Evolutionary conservation across 129 eudicot genomes (phyloP), one percentile per base, ranked within the genome.

Genomic region (Escallonia rubra): DNA sequence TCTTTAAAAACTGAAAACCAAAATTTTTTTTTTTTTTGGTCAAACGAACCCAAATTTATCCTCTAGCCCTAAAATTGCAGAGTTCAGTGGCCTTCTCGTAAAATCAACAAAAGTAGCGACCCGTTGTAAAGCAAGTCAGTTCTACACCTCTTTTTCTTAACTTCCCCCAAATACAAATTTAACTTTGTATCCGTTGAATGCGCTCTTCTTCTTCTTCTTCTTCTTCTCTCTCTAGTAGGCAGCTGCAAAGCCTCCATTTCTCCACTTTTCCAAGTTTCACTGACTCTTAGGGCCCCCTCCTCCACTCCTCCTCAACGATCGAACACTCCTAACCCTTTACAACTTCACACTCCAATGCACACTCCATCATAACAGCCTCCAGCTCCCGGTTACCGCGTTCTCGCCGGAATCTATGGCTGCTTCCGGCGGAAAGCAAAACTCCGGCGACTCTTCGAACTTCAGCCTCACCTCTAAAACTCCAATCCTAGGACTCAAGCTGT

Each of bases 401-500:
- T 57, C 77, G 69, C 71, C 78, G 77, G 79, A 15, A 66, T 63
- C 66, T 52, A 86, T 83, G 88, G 73, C 86, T 55, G 78, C 63
- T 55, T 67, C 92, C 73, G 81, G 63, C 41, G 70, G 34, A 23
- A 23, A 23, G 34, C 34, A 64, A 3, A n/a, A 76, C 45, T 45
- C 87, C 46, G 65, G 67, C 7, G 23, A 47, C 41, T 65, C 76
- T 14, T 66, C 67, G 3, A 48, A 53, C 13, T 72, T 78, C 65
- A 64, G 60, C 23, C 64, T 88, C 63, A 59, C 75, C 45, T 69
- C 77, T 14, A 77, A 69, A 64, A 88, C 96, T 40, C 83, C 92
- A n/a, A 75, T 87, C 13, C 43, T 87, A 1, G 90, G 93, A 0
- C 87, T 82, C 38, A 82, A 74, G 58, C 90, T 90, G 50, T 90